Base-by-base conservation (phyloP, 1,139 yeast genomes). In the Tardiomyces blankii region DNA sequence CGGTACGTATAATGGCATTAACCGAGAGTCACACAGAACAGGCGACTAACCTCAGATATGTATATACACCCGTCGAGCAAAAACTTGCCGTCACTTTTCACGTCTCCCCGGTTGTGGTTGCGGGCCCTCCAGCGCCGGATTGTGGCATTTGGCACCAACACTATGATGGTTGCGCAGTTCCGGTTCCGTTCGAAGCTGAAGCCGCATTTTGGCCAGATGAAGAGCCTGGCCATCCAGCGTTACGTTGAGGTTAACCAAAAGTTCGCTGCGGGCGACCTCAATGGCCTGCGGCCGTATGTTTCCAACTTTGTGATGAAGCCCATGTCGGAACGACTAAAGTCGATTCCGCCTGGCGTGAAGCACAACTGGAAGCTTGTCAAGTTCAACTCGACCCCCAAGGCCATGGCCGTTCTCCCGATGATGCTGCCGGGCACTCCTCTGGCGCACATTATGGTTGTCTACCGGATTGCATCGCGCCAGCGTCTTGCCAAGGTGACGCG, bases 301-400 rank as follows among this genome's bases (percentile, higher is more conserved):
- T 73, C 77, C 42, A 70, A 79, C 21, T 82, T 84, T 74, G 85
- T 78, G 2, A 80, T 74, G 51, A 79, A 74, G 51, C 73, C 85
- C 8, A 57, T 80, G 45, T 65, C 68, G 46, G 65, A 69, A 28
- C 71, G 87, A 54, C 68, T 71, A 43, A 62, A 66, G 19, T 64
- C 72, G 28, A 69, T 87, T 48, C 95, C 96, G 18, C 62, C 67
- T 16, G 71, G 73, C 49, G 69, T 77, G 39, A 72, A 74, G 49
- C 68, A 86, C 50, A 77, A 75, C 46, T 88, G 96, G 96, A 82
- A 84, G 56, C 70, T 88, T 46, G 66, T 80, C 39, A 77, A 80
- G 51, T 78, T 87, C 57, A 82, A 78, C 53, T 67, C 72, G 28
- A 74, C 78, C 46, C 96, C 96, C 35, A 83, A 81, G 62, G 70